Evolutionary conservation across 75 land plant species (phyloP).

Genomic region (Cupressus sempervirens): DNA sequence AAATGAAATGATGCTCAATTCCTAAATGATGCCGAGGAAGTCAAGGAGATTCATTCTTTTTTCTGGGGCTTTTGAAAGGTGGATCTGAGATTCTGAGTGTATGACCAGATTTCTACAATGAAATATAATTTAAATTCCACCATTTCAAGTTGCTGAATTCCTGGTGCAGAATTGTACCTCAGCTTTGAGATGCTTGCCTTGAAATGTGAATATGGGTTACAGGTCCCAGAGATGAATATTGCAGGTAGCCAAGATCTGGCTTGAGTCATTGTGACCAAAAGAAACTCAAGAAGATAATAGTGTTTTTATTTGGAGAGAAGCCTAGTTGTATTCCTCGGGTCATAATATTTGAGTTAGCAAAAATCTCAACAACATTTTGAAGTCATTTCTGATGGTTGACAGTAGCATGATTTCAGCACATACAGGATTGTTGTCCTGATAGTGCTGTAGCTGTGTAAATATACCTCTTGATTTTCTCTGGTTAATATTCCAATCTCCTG

Average conservation of each 20-base stretch:
- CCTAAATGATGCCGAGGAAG: background rate
- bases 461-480: background rate
- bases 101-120: background rate
- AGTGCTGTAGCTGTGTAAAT: slow-evolving; percentile 3
- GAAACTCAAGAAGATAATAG: background rate
- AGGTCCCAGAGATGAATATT: background rate
- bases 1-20: slow-evolving; percentile 2
- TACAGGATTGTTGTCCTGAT: background rate
- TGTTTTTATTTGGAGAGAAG: slow-evolving; percentile 1
- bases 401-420: background rate
- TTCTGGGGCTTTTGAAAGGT: background rate
- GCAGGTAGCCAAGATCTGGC: background rate
- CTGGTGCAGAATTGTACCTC: background rate
- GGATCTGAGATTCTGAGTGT: background rate
- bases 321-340: background rate
- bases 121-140: background rate
- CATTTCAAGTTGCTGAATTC: slow-evolving; percentile 5
- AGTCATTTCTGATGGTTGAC: background rate
- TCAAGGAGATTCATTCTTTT: background rate
- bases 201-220: background rate
- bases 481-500: background rate
- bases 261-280: background rate
- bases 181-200: slow-evolving; percentile 2
- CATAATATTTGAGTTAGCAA: background rate
- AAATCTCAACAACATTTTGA: background rate